These are phyloP conservation scores for Rhinocladiella similis DNA, from an alignment of 2,329 filamentous ascomycete species.

Conservation along the genomic window DNA sequence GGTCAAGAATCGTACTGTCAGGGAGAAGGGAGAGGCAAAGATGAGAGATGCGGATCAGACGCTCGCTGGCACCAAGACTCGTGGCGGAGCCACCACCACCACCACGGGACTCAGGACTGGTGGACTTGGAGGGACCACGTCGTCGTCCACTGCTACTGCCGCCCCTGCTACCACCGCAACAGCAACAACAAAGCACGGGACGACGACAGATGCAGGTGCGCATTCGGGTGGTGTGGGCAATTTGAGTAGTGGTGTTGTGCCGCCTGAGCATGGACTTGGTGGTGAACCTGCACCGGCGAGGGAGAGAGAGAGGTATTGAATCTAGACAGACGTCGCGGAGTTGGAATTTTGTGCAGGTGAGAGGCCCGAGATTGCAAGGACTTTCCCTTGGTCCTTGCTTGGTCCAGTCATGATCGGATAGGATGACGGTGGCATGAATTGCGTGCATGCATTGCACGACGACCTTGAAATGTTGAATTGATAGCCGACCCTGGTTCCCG, in stretches of 20 bases:
- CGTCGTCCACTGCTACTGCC: background rate
- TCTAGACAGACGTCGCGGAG: too few relatives aligned
- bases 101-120: background rate
- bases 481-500: too few relatives aligned
- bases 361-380: too few relatives aligned
- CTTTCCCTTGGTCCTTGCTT: too few relatives aligned
- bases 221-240: conserved; percentile 23
- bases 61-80: background rate
- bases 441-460: too few relatives aligned
- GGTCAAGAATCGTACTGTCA: conserved; percentile 16
- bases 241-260: conserved; percentile 11
- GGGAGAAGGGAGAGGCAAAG: conserved; percentile 20
- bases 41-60: conserved; percentile 13
- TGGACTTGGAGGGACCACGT: background rate
- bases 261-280: conserved; percentile 8
- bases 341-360: too few relatives aligned
- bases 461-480: too few relatives aligned
- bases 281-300: conserved; percentile 10
- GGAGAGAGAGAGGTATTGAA: conserved; percentile 15
- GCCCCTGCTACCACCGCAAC: too few relatives aligned
- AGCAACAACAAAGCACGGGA: conserved; percentile 4
- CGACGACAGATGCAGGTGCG: conserved; percentile 19
- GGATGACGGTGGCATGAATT: too few relatives aligned
- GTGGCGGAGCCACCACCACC: background rate
- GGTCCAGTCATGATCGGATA: too few relatives aligned